Base-by-base conservation (phyloP, 495 filamentous ascomycete species). In the Neurospora intermedia region DNA sequence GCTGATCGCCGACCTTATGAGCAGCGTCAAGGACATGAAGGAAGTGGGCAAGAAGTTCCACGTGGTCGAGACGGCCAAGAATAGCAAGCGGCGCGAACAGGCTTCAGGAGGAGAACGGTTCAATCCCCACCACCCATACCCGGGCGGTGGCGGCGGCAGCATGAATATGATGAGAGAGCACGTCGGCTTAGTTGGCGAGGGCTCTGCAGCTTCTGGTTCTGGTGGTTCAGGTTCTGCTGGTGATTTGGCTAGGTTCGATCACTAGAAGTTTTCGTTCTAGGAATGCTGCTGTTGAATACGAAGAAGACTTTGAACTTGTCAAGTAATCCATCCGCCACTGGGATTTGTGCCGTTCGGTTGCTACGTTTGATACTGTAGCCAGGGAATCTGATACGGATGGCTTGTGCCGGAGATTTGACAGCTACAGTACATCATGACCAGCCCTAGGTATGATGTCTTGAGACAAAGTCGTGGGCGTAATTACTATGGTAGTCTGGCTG, bases 41-140 rank as follows among this genome's bases (percentile, higher is more conserved):
- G 89, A 91, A 54, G 80, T 92, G 15, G 91, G 92, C n/a, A 88
- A 87, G 77, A 95, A 93, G 79, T 91, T 90, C 73, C 83, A 83
- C 9, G 83, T 91, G 20, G 81, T 95, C 31, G 89, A 93, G 69
- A 74, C 79, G 27, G 84, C 82, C 73, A 62, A 74, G 71, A 71
- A 74, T 15, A 59, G 70, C 54, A 62, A 62, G 54, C 54, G 54
- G 54, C 54, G 54, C 27, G 54, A 62, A 16, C 23, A 62, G 5
- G 54, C 6, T 35, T 20, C 46, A 54, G 35, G 35, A 3, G 35
- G 35, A 4, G 35, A 23, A 4, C 54, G 54, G 54, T 62, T 31
- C 35, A 62, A 62, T 35, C 27, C 27, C 54, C 31, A 62, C 54
- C 23, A 31, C 54, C 54, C 23, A 15, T 31, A 31, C 27, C 27